Evolutionary conservation across 176 grass and related monocot genomes (phyloP), one percentile per base, ranked within the genome.

Genomic region (Chrysopogon serrulatus): DNA sequence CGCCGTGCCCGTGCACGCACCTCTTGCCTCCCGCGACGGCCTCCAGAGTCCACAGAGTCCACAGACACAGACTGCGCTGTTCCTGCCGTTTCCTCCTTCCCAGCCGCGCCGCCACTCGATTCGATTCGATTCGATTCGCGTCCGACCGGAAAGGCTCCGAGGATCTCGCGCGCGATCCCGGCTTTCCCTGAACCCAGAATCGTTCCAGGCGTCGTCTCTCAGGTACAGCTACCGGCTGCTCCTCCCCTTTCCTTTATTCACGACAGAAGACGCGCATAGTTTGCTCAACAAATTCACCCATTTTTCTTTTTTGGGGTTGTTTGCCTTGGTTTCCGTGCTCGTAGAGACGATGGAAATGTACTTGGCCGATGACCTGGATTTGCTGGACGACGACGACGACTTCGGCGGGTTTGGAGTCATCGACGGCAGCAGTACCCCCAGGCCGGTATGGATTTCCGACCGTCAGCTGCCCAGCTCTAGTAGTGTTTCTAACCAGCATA

Each of bases 331-430:
- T 65, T 14, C 40, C 18, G 32, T 43, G 13, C 63, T 48, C 61
- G 41, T 33, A 64, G 40, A 26, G 32, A 48, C 42, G 43, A 80
- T 67, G 78, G 78, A 23, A 23, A 24, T 32, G 78, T n/a, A 80
- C 78, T 51, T 80, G 30, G 43, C 9, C 12, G 78, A 67, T 26
- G 78, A 67, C 30, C 35, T 80, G 30, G 78, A 80, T 44, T 26
- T 80, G 13, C 78, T 80, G 30, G 62, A 80, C 18, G 77, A 49
- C 0, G 27, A 48, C 17, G 78, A 80, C 42, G 42, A 80, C 10
- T 68, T 68, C 28, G 43, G 35, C 1, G 27, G 17, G 60, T 47
- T 47, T 43, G 77, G 31, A 21, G 6, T 36, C 30, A 32, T 30
- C 42, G 62, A 2, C 62, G 63, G 4, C 43, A 44, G 7, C 31